These are phyloP conservation scores for Exophiala mesophila DNA, from an alignment of 2,329 filamentous ascomycete genomes.

Conservation along the genomic window DNA sequence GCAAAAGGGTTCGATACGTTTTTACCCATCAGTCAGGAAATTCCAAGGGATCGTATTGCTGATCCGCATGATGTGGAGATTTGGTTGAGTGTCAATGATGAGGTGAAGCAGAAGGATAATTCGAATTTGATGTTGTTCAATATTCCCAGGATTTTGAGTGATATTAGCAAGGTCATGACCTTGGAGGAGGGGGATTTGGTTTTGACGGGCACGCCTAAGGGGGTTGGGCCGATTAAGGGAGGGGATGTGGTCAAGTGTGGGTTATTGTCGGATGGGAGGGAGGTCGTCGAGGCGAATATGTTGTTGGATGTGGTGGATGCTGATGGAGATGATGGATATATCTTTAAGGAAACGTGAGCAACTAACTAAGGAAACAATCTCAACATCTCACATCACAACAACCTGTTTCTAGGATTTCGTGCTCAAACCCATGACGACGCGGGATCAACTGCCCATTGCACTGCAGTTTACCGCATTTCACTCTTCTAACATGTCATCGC, in stretches of 20 bases:
- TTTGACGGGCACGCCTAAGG: constrained; percentile 94
- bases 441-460: too few species aligned
- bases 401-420: too few species aligned
- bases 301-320: constrained; percentile 74
- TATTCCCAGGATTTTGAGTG: constrained; percentile 79
- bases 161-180: constrained; percentile 94
- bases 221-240: constrained; percentile 77
- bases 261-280: constrained; percentile 71
- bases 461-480: too few species aligned
- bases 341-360: constrained; percentile 70
- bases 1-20: constrained; percentile 98
- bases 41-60: constrained; percentile 72
- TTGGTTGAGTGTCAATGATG: constrained; percentile 76
- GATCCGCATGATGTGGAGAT: constrained; percentile 86
- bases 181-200: constrained; percentile 88
- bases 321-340: constrained; percentile 64
- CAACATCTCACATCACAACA: too few species aligned
- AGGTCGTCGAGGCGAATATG: constrained; percentile 77
- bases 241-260: constrained; percentile 86
- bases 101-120: constrained; percentile 74
- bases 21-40: constrained; percentile 75
- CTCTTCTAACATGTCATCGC: too few species aligned
- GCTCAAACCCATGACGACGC: too few species aligned
- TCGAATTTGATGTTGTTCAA: constrained; percentile 93
- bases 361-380: too few species aligned